Conservation (phyloP, 306 rosid species). For the Biancaea sappan region DNA sequence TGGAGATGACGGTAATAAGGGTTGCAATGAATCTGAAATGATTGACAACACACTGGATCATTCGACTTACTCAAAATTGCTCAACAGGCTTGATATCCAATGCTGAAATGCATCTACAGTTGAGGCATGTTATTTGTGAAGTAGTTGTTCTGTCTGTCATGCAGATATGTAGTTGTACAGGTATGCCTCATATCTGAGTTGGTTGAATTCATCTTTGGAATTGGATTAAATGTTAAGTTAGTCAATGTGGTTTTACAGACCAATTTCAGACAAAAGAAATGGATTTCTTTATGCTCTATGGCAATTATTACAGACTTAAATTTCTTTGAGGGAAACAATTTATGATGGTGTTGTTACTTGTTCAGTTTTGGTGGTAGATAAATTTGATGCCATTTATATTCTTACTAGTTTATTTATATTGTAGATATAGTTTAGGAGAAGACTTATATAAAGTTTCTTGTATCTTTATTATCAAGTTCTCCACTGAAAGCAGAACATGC, state of each 20-base stretch:
- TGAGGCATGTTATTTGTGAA: conserved; percentile 49
- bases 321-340: background rate
- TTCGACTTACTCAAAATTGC: conserved; percentile 49
- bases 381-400: background rate
- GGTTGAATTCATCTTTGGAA: conserved; percentile 7
- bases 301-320: background rate
- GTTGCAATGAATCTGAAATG: conserved; percentile 36
- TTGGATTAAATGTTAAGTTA: conserved; percentile 2
- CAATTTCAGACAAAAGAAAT: background rate
- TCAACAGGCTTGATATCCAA: conserved; percentile 46
- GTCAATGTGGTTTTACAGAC: background rate
- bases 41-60: conserved; percentile 35
- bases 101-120: conserved; percentile 44
- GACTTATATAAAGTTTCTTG: too few species aligned
- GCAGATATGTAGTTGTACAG: conserved; percentile 60
- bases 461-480: too few species aligned
- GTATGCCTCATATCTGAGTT: conserved; percentile 46
- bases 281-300: conserved; percentile 6
- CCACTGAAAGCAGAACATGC: too few species aligned
- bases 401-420: conserved; percentile 11
- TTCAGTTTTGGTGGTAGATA: conserved; percentile 18
- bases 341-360: background rate
- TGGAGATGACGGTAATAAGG: conserved; percentile 42
- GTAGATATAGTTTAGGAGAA: too few species aligned
- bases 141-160: conserved; percentile 38